Evolutionary conservation across 192 early-diverging fungal genomes (phyloP), one percentile per base, ranked within the genome.

Genomic region (Jimgerdemannia flammicorona): DNA sequence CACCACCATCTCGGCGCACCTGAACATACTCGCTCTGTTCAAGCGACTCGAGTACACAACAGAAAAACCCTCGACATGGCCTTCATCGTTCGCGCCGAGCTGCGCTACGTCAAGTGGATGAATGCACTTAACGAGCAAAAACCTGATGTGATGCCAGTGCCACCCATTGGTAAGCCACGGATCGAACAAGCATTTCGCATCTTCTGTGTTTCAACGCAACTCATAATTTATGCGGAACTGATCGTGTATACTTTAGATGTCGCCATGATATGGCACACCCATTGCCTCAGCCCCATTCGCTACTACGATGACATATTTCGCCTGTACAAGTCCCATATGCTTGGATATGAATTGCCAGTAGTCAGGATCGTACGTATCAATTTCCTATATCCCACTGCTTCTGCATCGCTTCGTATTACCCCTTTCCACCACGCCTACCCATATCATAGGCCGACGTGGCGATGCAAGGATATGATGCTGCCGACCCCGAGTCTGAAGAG

Each of bases 261-360:
- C n/a, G 85, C 86, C 0, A 73, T 84, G 70, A 87, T 91, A 76
- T 91, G 90, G 90, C 88, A 88, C 44, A 78, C 78, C 29, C 90
- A 91, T 74, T 84, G 87, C 84, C 76, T 91, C 17, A 80, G 80
- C 4, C 89, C 89, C 0, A 75, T 84, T 40, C 79, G 84, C 19
- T 91, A 91, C 81, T 77, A 87, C 49, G 88, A 91, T 54, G 90
- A 91, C 79, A 81, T 80, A 44, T 80, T 85, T 73, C 84, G 81
- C 66, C 77, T 86, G 20, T 87, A 85, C 70, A 70, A 80, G 41
- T 73, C 74, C 4, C 73, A 76, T 7, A 42, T 82, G 11, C 69
- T 78, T 39, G 72, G 82, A 44, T 88, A 87, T 69, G 54, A 67
- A 4, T 81, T 91, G 49, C 89, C 89, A 6, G 72, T 91, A 29